These are phyloP conservation scores for Clarireedia homoeocarpa DNA, from an alignment of 2,329 filamentous ascomycete species.

Conservation along the genomic window DNA sequence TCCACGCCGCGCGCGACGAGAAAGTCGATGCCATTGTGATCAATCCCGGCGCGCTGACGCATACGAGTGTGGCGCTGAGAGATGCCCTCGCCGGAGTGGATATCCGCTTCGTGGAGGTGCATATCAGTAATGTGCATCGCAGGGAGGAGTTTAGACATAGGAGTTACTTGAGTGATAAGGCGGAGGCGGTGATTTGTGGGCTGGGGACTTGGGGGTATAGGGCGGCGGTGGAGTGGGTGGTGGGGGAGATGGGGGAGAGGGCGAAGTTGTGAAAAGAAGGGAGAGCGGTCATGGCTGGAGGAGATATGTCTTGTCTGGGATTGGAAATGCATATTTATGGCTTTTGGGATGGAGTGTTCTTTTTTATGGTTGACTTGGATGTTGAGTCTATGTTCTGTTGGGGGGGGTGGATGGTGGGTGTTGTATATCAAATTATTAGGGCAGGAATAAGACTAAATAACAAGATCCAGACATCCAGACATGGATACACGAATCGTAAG, in stretches of 20 bases:
- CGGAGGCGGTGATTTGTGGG: conserved; percentile 64
- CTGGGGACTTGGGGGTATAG: conserved; percentile 56
- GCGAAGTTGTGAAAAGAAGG: conserved; percentile 14
- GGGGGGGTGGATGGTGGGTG: too few relatives aligned
- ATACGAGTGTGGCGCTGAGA: conserved; percentile 68
- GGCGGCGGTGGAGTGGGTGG: conserved; percentile 48
- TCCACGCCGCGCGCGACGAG: conserved; percentile 55
- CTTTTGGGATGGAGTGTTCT: too few relatives aligned
- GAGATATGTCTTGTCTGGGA: neutral
- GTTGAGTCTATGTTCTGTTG: too few relatives aligned
- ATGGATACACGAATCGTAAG: too few relatives aligned
- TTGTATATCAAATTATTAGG: too few relatives aligned
- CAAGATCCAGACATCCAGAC: too few relatives aligned
- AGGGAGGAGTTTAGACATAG: conserved; percentile 61
- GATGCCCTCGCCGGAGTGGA: conserved; percentile 62
- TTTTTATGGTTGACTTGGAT: too few relatives aligned
- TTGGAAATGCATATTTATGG: neutral
- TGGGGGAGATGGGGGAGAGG: conserved; percentile 39
- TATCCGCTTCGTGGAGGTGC: conserved; percentile 72
- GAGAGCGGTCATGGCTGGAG: neutral
- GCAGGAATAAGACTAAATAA: too few relatives aligned
- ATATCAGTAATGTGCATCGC: conserved; percentile 67
- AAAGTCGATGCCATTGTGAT: conserved; percentile 61
- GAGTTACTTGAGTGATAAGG: conserved; percentile 70
- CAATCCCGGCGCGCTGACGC: conserved; percentile 68